Evolutionary conservation across 2,329 filamentous ascomycete genomes (phyloP).

Genomic region (Stachybotrys chlorohalonatus): DNA sequence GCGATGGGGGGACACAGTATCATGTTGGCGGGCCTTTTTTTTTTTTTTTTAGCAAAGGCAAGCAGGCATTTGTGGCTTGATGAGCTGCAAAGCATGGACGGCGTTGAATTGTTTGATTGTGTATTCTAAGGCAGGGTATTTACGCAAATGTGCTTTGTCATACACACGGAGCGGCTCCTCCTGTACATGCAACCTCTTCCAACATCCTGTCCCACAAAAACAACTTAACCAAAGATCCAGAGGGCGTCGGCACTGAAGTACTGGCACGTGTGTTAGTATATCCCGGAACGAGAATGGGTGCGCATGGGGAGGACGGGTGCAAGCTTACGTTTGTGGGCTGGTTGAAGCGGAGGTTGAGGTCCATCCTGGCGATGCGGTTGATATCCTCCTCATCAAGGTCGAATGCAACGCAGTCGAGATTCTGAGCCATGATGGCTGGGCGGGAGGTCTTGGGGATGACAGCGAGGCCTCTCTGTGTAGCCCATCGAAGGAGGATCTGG

Average conservation of each 20-base stretch:
- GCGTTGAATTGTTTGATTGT: neutral
- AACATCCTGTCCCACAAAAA: slow-evolving; percentile 7
- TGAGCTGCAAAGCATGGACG: no score
- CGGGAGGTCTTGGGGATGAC: slow-evolving; percentile 73
- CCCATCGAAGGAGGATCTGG: slow-evolving; percentile 80
- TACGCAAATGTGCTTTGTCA: neutral
- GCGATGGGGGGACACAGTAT: no score
- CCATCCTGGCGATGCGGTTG: slow-evolving; percentile 54
- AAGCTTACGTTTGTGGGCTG: slow-evolving; percentile 59
- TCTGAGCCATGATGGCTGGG: slow-evolving; percentile 46
- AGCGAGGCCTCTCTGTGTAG: slow-evolving; percentile 71
- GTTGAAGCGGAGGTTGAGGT: slow-evolving; percentile 65
- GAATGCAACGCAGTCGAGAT: slow-evolving; percentile 58
- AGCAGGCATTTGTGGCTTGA: neutral
- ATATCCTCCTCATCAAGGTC: slow-evolving; percentile 59
- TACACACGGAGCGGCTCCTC: neutral
- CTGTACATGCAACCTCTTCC: slow-evolving; percentile 3
- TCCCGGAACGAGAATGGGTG: neutral
- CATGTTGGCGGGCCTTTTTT: no score
- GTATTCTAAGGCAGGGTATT: neutral
- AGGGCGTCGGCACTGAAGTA: slow-evolving; percentile 48
- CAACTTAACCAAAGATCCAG: slow-evolving; percentile 46
- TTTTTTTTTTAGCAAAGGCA: neutral
- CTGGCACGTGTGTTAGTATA: slow-evolving; percentile 15
- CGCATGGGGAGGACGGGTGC: neutral